A percentile compares a stretch with the other conserved stretches of the same genome.
phyloP scores from a whole-genome alignment of 495 filamentous ascomycete genomes.

The Delitschia confertaspora region DNA sequence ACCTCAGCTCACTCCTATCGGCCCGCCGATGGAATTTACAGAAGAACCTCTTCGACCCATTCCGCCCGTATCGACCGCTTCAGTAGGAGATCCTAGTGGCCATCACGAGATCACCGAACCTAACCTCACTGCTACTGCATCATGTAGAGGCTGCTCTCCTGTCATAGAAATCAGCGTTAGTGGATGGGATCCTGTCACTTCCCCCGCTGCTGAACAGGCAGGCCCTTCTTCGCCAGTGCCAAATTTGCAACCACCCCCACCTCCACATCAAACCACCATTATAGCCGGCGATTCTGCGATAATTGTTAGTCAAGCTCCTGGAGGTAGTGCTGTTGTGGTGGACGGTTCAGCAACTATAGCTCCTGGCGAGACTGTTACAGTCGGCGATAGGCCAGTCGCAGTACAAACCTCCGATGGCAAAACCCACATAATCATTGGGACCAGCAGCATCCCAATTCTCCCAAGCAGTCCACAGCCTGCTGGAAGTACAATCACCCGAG shows the following conservation, averaged over 20 bases:
- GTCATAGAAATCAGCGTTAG: conserved; percentile 16
- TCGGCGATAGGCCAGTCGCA: conserved; percentile 21
- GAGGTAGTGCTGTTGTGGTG: conserved; percentile 6
- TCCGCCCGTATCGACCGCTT: conserved; percentile 11
- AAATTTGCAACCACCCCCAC: background rate
- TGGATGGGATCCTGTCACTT: conserved; percentile 4
- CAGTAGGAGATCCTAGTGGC: conserved; percentile 13
- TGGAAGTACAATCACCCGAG: background rate
- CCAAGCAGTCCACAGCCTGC: conserved; percentile 1
- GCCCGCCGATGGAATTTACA: conserved; percentile 10
- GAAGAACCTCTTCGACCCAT: conserved; percentile 17
- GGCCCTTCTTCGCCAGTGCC: background rate
- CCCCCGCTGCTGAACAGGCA: conserved; percentile 12
- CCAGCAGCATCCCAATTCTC: conserved; percentile 6
- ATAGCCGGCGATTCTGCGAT: conserved; percentile 19
- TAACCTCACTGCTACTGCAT: conserved; percentile 11
- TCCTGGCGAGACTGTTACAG: conserved; percentile 17
- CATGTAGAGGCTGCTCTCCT: conserved; percentile 20
- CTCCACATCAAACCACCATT: conserved; percentile 10
- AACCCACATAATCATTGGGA: conserved; percentile 15
- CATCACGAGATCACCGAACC: conserved; percentile 20
- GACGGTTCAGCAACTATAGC: conserved; percentile 11
- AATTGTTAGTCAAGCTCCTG: conserved; percentile 12
- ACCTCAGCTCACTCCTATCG: no score
- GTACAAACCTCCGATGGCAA: conserved; percentile 13